A percentile compares a stretch with the other conserved stretches of the same genome.
These are phyloP conservation scores for Evansstolkia leycettana DNA, from an alignment of 495 filamentous ascomycete species.

Conservation along the genomic window DNA sequence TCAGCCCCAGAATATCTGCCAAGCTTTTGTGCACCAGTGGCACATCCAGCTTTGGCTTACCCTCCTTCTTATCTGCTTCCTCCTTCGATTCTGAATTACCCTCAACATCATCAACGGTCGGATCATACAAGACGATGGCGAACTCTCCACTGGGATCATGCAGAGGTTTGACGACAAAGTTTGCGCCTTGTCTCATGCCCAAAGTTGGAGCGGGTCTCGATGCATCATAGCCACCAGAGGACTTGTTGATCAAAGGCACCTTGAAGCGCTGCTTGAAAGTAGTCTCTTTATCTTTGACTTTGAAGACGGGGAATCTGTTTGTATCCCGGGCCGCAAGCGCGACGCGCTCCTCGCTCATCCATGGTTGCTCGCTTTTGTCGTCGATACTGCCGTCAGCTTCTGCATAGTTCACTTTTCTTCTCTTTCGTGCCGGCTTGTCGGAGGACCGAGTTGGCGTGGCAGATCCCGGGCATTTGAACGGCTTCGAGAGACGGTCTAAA, in stretches of 20 bases:
- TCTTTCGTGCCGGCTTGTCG: conserved; percentile 75
- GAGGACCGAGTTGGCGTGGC: conserved; percentile 58
- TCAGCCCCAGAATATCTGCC: conserved; percentile 90
- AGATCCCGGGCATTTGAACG: conserved; percentile 88
- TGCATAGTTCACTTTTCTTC: conserved; percentile 79
- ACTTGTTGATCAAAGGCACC: conserved; percentile 78
- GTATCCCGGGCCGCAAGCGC: conserved; percentile 78
- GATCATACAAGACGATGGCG: conserved; percentile 91
- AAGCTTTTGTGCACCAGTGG: conserved; percentile 86
- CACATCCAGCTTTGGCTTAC: conserved; percentile 53
- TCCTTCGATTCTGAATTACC: conserved; percentile 37
- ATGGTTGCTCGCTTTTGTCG: conserved; percentile 65
- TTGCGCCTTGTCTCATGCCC: conserved; percentile 70
- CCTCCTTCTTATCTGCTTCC: conserved; percentile 37
- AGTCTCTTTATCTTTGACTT: conserved; percentile 73
- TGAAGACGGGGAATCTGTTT: conserved; percentile 84
- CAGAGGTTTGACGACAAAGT: conserved; percentile 79
- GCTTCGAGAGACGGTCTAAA: conserved; percentile 62
- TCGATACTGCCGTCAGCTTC: conserved; percentile 58
- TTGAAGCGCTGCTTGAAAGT: conserved; percentile 74
- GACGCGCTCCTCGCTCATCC: conserved; percentile 77
- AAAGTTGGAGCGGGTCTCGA: conserved; percentile 73
- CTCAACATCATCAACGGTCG: conserved; percentile 79
- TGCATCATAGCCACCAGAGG: conserved; percentile 55
- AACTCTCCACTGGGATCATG: conserved; percentile 96